A percentile compares a stretch with the other conserved stretches of the same genome.
Conservation (phyloP, 176 grass and related monocot genomes). For the Phragmites australis region DNA sequence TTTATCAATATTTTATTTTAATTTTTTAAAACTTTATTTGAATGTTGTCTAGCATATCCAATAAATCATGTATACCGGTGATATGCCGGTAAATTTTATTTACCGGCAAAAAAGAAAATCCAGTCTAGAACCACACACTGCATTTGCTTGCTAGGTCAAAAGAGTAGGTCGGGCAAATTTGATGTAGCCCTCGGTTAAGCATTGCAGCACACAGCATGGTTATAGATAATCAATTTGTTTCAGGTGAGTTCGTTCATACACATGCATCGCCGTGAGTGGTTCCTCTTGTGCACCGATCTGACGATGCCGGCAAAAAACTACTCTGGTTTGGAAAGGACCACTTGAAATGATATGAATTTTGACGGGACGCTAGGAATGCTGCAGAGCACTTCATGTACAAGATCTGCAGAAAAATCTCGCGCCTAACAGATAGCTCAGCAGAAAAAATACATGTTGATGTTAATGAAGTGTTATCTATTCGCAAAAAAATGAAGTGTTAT, state of each 20-base stretch:
- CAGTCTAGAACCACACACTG: background rate
- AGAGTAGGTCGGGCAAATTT: constrained; percentile 24
- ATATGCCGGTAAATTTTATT: too few relatives aligned
- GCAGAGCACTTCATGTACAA: constrained; percentile 15
- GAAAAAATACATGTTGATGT: background rate
- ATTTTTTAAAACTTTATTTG: too few relatives aligned
- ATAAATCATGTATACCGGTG: too few relatives aligned
- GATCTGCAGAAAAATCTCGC: too few relatives aligned
- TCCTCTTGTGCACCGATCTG: constrained; percentile 38
- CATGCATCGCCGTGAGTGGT: constrained; percentile 27
- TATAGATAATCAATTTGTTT: background rate
- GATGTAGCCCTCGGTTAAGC: background rate
- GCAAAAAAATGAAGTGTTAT: too few relatives aligned
- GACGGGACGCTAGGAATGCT: background rate
- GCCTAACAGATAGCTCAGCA: background rate
- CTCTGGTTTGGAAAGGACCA: background rate
- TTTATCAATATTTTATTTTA: too few relatives aligned
- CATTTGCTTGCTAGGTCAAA: constrained; percentile 21
- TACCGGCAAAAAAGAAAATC: too few relatives aligned
- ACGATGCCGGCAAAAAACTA: constrained; percentile 9
- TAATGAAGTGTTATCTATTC: background rate
- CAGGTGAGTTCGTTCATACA: constrained; percentile 44
- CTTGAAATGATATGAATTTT: constrained; percentile 3
- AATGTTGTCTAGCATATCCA: too few relatives aligned
- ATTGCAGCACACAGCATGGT: background rate